phyloP scores from a whole-genome alignment of 139 green algal genomes.

The Chlorella sp. region DNA sequence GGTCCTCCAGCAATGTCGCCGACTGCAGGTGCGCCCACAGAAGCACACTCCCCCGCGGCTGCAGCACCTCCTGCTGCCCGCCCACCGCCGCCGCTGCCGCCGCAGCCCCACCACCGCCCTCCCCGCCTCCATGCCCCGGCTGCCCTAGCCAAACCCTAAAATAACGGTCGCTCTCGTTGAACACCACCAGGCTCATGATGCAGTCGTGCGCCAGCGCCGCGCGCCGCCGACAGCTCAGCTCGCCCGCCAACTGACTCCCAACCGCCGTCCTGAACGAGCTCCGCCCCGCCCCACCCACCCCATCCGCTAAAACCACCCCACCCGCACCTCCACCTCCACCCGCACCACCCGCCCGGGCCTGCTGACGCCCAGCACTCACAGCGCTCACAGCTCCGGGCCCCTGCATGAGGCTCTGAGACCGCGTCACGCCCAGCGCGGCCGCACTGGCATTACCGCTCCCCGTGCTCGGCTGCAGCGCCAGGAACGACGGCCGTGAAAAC shows the following conservation, averaged over 20 bases:
- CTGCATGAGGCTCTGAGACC: too few species aligned
- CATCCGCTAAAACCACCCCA: neutral
- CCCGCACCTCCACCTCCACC: neutral
- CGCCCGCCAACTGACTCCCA: too few species aligned
- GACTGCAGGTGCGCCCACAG: neutral
- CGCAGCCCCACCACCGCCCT: too few species aligned
- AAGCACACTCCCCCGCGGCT: too few species aligned
- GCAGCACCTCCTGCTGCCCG: too few species aligned
- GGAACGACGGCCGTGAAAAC: neutral
- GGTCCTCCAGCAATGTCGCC: neutral
- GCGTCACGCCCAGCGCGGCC: too few species aligned
- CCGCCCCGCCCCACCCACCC: neutral
- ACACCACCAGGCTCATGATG: neutral
- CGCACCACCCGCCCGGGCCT: neutral
- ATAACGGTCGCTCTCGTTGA: neutral
- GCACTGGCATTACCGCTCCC: neutral
- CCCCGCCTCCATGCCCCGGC: too few species aligned
- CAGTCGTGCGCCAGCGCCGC: neutral
- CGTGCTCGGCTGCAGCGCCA: neutral
- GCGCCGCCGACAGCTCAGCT: too few species aligned
- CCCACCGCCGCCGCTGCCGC: too few species aligned
- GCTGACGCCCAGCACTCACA: neutral
- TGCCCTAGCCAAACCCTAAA: neutral
- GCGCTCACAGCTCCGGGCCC: too few species aligned
- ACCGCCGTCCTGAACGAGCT: neutral